Evolutionary conservation across 2,329 filamentous ascomycete species (phyloP), one percentile per base, ranked within the genome.

Genomic region (Diaporthe eres): DNA sequence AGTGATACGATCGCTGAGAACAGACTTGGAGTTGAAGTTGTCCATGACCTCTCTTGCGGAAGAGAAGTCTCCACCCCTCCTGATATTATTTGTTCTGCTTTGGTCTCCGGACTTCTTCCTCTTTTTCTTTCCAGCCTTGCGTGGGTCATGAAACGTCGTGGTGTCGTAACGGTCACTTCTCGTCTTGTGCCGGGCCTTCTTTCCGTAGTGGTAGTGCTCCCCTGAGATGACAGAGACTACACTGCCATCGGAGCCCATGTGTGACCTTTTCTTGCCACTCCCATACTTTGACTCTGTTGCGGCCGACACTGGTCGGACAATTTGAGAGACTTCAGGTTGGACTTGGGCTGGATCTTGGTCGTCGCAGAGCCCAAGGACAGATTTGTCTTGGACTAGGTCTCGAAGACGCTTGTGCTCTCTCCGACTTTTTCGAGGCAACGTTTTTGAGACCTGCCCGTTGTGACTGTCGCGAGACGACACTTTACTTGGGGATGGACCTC

Each of bases 121-220:
- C 74, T 65, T 34, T 15, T 53, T 76, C 73, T 51, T 70, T 74
- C 34, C 76, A 75, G 22, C 39, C 25, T 71, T 76, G 28, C 17
- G 51, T 44, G 34, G n/a, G n/a, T 73, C 47, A 31, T 51, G 61
- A 25, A 47, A 49, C 49, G 22, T 73, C 60, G 85, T 85, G 15
- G 85, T 85, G 39, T 91, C 87, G 79, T 93, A 93, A 47, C 86
- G 88, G 79, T 90, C 87, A 34, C 86, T 83, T 70, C 86, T 87
- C 22, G 90, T 92, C 81, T 89, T 93, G 77, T 87, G 84, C 44
- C 92, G 87, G 25, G 87, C 82, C 61, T 85, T 85, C 77, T 78
- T 78, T 19, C 55, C 71, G 47, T 74, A 77, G 3, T 44, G 49
- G 42, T 63, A n/a, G 8, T 49, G n/a, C 22, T 25, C 51, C 17